phyloP scores from a whole-genome alignment of 768 basidiomycete species.

The Lactifluus hygrophoroides region DNA sequence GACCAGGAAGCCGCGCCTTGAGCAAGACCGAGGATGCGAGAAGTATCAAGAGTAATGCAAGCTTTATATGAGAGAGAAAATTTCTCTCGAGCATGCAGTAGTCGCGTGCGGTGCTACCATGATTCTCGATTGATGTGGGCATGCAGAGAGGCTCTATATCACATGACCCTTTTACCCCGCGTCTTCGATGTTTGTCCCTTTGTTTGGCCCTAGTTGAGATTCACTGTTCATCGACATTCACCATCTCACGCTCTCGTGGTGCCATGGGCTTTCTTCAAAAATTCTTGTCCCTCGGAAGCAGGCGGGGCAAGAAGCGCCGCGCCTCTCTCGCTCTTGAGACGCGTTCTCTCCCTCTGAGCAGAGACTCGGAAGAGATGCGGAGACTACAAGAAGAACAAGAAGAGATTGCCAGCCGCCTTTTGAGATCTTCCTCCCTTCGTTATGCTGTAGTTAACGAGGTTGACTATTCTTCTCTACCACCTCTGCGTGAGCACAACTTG shows the following conservation, averaged over 20 bases:
- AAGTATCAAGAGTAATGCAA: constrained; percentile 55
- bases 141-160: constrained; percentile 4
- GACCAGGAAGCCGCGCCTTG: constrained; percentile 41
- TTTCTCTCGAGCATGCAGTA: constrained; percentile 77
- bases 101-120: constrained; percentile 51
- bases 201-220: constrained; percentile 13
- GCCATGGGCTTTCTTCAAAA: constrained; percentile 64
- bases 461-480: constrained; percentile 51
- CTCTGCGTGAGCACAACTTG: constrained; percentile 51
- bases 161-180: constrained; percentile 1
- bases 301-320: constrained; percentile 42
- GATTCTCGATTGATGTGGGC: constrained; percentile 21
- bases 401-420: constrained; percentile 38
- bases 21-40: constrained; percentile 58
- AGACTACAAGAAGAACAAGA: constrained; percentile 44
- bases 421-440: constrained; percentile 67
- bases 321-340: constrained; percentile 5
- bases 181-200: constrained; percentile 7
- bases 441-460: constrained; percentile 48
- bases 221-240: constrained; percentile 7
- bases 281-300: constrained; percentile 59
- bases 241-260: not conserved
- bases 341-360: not conserved
- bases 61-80: constrained; percentile 56
- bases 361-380: constrained; percentile 1